Conservation (phyloP, 163 green algal genomes). For the Chlamydomonas reinhardtii region DNA sequence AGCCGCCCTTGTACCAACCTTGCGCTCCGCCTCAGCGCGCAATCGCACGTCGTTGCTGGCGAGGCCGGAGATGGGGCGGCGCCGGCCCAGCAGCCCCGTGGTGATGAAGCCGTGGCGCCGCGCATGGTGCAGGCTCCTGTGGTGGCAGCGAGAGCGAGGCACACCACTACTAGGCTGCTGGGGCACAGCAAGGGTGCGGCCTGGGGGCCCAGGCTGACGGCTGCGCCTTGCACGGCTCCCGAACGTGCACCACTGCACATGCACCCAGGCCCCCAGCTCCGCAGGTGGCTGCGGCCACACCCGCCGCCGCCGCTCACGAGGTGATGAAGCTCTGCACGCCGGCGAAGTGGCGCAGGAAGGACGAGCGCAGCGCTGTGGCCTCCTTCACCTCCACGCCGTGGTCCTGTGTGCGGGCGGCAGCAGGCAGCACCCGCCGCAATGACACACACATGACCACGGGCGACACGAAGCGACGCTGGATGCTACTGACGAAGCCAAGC, state of each 20-base stretch:
- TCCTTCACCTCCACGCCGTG: constrained; percentile 35
- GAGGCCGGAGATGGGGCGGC: constrained; percentile 66
- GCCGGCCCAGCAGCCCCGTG: constrained; percentile 62
- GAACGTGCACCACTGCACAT: too few relatives aligned
- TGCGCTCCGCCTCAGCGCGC: constrained; percentile 64
- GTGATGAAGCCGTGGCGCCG: constrained; percentile 54
- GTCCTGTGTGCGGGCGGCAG: background rate
- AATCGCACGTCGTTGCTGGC: constrained; percentile 28
- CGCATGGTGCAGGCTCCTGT: constrained; percentile 33
- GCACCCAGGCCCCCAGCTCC: too few relatives aligned
- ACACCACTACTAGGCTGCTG: too few relatives aligned
- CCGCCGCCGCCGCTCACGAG: constrained; percentile 2
- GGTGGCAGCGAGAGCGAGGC: background rate
- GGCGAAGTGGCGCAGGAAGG: constrained; percentile 71
- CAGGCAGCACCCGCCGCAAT: too few relatives aligned
- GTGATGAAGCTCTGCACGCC: constrained; percentile 65
- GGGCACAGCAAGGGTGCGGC: too few relatives aligned
- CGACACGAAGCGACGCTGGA: too few relatives aligned
- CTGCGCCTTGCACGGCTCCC: too few relatives aligned
- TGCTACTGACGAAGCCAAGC: too few relatives aligned
- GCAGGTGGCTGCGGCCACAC: too few relatives aligned
- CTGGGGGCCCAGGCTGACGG: too few relatives aligned
- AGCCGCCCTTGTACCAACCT: background rate
- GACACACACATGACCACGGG: too few relatives aligned
- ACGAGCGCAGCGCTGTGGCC: constrained; percentile 61